These are phyloP conservation scores for Zoysia japonica DNA, from an alignment of 176 grass and related monocot species.

Conservation along the genomic window DNA sequence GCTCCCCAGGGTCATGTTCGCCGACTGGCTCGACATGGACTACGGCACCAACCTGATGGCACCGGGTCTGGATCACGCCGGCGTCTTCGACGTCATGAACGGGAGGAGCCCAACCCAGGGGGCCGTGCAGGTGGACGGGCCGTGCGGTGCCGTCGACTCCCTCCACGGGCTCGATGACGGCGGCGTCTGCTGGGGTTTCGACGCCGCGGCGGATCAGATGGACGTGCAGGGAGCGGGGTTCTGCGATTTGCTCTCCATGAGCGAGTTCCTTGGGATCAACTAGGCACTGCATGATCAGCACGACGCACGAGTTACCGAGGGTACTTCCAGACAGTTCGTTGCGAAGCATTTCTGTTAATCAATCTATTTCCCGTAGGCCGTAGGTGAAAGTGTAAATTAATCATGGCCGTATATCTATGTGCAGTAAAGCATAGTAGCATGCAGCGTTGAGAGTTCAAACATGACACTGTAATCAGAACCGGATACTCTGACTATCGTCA, in stretches of 20 bases:
- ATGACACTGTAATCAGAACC: neutral
- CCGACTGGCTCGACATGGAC: conserved; percentile 83
- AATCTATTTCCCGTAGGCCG: neutral
- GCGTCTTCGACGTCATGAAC: conserved; percentile 35
- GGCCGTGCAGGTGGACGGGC: conserved; percentile 44
- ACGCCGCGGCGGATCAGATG: conserved; percentile 36
- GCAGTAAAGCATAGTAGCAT: conserved; percentile 15
- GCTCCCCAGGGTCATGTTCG: conserved; percentile 83
- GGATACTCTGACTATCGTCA: too few relatives aligned
- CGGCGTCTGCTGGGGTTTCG: conserved; percentile 58
- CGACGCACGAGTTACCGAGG: neutral
- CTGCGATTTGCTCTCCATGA: conserved; percentile 51
- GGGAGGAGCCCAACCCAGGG: conserved; percentile 38
- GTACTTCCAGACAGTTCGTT: conserved; percentile 11
- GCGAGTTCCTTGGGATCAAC: conserved; percentile 60
- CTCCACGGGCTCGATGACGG: conserved; percentile 49
- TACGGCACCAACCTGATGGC: conserved; percentile 41
- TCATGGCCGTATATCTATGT: conserved; percentile 4
- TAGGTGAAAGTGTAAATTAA: conserved; percentile 36
- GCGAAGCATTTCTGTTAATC: neutral
- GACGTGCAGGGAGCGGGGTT: conserved; percentile 49
- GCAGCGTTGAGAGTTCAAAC: conserved; percentile 16
- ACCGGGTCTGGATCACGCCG: conserved; percentile 24
- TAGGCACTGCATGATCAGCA: conserved; percentile 4
- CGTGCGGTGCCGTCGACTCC: conserved; percentile 26